These are phyloP conservation scores for Sphaerulina populicola DNA, from an alignment of 2,329 filamentous ascomycete genomes.

Conservation along the genomic window DNA sequence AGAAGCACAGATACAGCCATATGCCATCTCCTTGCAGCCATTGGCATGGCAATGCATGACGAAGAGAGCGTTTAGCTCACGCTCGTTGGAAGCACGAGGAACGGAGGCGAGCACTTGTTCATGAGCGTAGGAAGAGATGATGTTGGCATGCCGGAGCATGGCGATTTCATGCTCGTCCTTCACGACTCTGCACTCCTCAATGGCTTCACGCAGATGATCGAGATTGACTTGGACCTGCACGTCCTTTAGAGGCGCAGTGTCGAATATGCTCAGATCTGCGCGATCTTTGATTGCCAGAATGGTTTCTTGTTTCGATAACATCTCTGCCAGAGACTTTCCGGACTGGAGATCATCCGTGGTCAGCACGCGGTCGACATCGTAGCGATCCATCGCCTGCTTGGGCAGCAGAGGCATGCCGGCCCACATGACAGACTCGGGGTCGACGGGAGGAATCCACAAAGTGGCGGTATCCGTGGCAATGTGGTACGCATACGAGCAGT, in stretches of 20 bases:
- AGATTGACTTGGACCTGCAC: constrained; percentile 59
- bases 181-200: constrained; percentile 70
- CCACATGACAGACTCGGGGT: constrained; percentile 89
- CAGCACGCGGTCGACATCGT: constrained; percentile 50
- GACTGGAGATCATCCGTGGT: constrained; percentile 59
- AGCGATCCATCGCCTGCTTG: constrained; percentile 59
- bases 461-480: constrained; percentile 65
- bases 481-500: constrained; percentile 77
- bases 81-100: constrained; percentile 62
- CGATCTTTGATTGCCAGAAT: constrained; percentile 73
- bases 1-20: constrained; percentile 74
- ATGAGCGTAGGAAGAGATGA: constrained; percentile 71
- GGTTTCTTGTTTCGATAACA: constrained; percentile 30
- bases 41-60: constrained; percentile 65
- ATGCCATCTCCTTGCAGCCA: constrained; percentile 74
- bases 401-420: constrained; percentile 75
- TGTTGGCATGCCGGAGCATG: constrained; percentile 73
- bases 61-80: constrained; percentile 74
- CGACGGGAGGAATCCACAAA: constrained; percentile 84
- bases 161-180: constrained; percentile 80
- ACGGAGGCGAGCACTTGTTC: constrained; percentile 59
- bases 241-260: constrained; percentile 57
- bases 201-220: constrained; percentile 51
- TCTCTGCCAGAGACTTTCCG: constrained; percentile 52
- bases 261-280: constrained; percentile 39